phyloP scores from a whole-genome alignment of 2,329 filamentous ascomycete species.

The Cryoendolithus antarcticus region DNA sequence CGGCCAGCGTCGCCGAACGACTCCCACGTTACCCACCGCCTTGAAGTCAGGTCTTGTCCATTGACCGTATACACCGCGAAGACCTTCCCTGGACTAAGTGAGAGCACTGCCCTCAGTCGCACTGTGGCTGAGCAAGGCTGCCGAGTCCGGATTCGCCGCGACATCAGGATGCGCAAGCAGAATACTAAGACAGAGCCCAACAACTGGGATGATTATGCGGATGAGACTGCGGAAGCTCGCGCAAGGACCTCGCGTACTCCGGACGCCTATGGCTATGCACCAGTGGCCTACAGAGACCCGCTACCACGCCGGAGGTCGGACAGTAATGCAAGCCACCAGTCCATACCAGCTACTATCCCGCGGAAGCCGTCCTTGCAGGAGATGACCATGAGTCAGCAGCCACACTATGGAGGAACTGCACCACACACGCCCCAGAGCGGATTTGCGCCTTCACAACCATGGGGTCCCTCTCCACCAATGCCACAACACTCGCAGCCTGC shows the following conservation, averaged over 20 bases:
- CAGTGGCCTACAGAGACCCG: conserved; percentile 7
- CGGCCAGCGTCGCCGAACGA: conserved; percentile 31
- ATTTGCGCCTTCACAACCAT: conserved; percentile 27
- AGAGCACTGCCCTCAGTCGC: conserved; percentile 79
- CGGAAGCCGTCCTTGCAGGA: conserved; percentile 35
- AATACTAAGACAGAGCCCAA: conserved; percentile 54
- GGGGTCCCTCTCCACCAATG: conserved; percentile 15
- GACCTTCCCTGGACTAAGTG: conserved; percentile 89
- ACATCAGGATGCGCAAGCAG: conserved; percentile 81
- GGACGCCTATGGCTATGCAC: conserved; percentile 13
- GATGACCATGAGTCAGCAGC: conserved; percentile 27
- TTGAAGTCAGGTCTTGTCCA: conserved; percentile 77
- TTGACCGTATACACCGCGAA: conserved; percentile 93
- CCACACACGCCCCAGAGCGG: conserved; percentile 27
- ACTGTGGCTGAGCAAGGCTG: conserved; percentile 94
- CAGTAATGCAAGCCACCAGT: conserved; percentile 26
- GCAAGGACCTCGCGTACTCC: conserved; percentile 31
- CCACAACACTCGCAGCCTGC: conserved; percentile 17
- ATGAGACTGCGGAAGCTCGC: conserved; percentile 37
- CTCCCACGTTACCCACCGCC: conserved; percentile 64
- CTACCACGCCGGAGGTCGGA: conserved; percentile 20
- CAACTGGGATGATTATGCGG: conserved; percentile 56
- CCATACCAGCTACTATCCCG: conserved; percentile 15
- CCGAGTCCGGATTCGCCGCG: conserved; percentile 85
- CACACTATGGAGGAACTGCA: conserved; percentile 24